Conservation (phyloP, 148 eudicot species). For the Cornus florida region DNA sequence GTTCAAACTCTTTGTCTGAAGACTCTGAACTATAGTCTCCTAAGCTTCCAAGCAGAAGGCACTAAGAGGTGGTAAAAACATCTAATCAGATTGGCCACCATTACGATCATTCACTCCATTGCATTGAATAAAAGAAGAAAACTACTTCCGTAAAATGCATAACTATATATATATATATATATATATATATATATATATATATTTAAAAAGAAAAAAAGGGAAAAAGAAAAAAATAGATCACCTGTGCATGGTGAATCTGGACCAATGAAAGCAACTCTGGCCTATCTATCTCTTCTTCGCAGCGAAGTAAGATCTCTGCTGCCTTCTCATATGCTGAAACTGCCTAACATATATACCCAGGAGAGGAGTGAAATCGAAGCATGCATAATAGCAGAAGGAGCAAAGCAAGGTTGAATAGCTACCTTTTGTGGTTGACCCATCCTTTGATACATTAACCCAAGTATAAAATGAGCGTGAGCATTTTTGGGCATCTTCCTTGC, state of each 20-base stretch:
- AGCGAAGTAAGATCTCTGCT: conserved; percentile 78
- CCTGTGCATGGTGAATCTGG: conserved; percentile 99
- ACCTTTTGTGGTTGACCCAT: conserved; percentile 96
- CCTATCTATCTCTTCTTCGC: conserved; percentile 87
- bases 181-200: too few relatives aligned
- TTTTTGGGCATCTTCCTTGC: conserved; percentile 97
- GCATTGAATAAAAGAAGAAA: conserved; percentile 4
- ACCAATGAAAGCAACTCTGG: conserved; percentile 89
- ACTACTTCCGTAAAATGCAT: neutral
- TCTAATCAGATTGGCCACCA: neutral
- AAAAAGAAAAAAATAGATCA: conserved; percentile 14
- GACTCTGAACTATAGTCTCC: conserved; percentile 46
- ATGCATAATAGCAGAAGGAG: conserved; percentile 4
- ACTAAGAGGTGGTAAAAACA: conserved; percentile 36
- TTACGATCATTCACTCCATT: neutral
- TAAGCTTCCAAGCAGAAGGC: conserved; percentile 81
- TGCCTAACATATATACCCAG: conserved; percentile 46
- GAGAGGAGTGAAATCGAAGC: neutral
- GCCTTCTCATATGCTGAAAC: conserved; percentile 85
- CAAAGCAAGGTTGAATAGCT: conserved; percentile 21
- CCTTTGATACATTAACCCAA: conserved; percentile 94
- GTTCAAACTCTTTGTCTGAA: conserved; percentile 61
- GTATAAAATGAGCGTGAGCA: conserved; percentile 91
- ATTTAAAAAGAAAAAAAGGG: neutral
- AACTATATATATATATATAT: neutral